Evolutionary conservation across 2,329 filamentous ascomycete species (phyloP).

Genomic region (Aspergillus sp.): DNA sequence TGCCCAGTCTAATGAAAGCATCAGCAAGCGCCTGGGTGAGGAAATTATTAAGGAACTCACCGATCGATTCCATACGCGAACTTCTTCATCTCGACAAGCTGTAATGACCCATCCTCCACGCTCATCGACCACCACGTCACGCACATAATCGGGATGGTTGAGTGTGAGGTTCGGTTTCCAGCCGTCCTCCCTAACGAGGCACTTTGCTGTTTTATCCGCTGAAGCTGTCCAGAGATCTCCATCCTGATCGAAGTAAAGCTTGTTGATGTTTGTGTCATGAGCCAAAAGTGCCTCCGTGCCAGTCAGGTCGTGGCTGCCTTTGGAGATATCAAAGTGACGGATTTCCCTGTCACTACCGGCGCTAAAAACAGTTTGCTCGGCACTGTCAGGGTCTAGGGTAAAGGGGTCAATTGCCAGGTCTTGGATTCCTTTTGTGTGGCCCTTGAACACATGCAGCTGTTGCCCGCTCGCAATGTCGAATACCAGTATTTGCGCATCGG

Average conservation of each 20-base stretch:
- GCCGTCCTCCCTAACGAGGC: slow-evolving; percentile 65
- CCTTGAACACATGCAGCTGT: slow-evolving; percentile 74
- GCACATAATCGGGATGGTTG: slow-evolving; percentile 84
- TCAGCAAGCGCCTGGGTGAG: neutral
- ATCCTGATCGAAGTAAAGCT: slow-evolving; percentile 69
- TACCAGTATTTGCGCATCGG: slow-evolving; percentile 77
- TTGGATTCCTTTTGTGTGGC: slow-evolving; percentile 75
- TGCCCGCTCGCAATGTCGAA: slow-evolving; percentile 72
- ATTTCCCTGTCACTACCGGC: slow-evolving; percentile 80
- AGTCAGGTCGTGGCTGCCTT: slow-evolving; percentile 45
- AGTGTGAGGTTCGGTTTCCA: slow-evolving; percentile 74
- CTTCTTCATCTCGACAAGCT: slow-evolving; percentile 84
- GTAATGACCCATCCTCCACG: slow-evolving; percentile 79
- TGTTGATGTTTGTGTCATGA: slow-evolving; percentile 91
- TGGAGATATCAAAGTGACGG: slow-evolving; percentile 57
- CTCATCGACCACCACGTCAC: slow-evolving; percentile 69
- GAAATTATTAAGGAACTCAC: slow-evolving; percentile 30
- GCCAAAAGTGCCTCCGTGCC: slow-evolving; percentile 66
- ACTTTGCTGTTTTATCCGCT: slow-evolving; percentile 84
- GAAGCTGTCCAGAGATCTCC: slow-evolving; percentile 90
- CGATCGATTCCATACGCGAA: slow-evolving; percentile 80
- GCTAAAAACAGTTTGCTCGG: slow-evolving; percentile 64
- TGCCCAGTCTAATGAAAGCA: slow-evolving; percentile 58
- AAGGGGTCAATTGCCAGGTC: slow-evolving; percentile 73
- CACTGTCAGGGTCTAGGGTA: slow-evolving; percentile 44